phyloP scores from a whole-genome alignment of 371 early-diverging fungal species.

The Modicella reniformis region DNA sequence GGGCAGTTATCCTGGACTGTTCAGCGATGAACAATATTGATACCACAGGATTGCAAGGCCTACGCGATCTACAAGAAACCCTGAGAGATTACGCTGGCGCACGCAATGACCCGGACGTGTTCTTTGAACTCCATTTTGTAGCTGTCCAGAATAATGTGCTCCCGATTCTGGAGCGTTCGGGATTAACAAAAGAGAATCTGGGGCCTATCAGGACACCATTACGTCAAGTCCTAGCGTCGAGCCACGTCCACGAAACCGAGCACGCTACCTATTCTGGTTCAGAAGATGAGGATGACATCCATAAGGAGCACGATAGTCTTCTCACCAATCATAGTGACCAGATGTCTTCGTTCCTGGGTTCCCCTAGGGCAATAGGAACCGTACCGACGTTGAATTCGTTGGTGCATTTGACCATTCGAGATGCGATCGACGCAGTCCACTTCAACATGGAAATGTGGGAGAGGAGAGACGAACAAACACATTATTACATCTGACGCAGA shows the following conservation, averaged over 20 bases:
- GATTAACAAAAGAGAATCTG: slow-evolving; percentile 4
- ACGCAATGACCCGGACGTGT: slow-evolving; percentile 15
- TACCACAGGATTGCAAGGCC: slow-evolving; percentile 30
- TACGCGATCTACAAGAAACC: slow-evolving; percentile 13
- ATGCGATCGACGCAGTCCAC: slow-evolving; percentile 25
- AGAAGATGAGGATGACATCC: neutral
- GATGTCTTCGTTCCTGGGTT: neutral
- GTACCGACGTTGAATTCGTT: slow-evolving; percentile 16
- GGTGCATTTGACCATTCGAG: slow-evolving; percentile 29
- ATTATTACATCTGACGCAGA: slow-evolving; percentile 11
- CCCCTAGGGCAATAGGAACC: slow-evolving; percentile 1
- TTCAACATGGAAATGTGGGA: slow-evolving; percentile 3
- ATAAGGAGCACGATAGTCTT: neutral
- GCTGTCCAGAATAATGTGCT: slow-evolving; percentile 31
- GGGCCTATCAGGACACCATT: neutral
- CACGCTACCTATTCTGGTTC: neutral
- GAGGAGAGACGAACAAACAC: neutral
- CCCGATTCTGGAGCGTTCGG: slow-evolving; percentile 23
- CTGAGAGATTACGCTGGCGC: slow-evolving; percentile 27
- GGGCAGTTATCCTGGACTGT: slow-evolving; percentile 41
- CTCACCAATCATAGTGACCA: slow-evolving; percentile 4
- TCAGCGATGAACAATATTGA: slow-evolving; percentile 35
- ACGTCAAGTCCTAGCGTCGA: neutral
- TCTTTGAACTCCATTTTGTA: slow-evolving; percentile 45
- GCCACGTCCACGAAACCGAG: neutral